Percentiles rank a stretch among this genome's conserved stretches.
Evolutionary conservation across 2,329 filamentous ascomycete genomes (phyloP).

Genomic region (Phialophora macrospora): DNA sequence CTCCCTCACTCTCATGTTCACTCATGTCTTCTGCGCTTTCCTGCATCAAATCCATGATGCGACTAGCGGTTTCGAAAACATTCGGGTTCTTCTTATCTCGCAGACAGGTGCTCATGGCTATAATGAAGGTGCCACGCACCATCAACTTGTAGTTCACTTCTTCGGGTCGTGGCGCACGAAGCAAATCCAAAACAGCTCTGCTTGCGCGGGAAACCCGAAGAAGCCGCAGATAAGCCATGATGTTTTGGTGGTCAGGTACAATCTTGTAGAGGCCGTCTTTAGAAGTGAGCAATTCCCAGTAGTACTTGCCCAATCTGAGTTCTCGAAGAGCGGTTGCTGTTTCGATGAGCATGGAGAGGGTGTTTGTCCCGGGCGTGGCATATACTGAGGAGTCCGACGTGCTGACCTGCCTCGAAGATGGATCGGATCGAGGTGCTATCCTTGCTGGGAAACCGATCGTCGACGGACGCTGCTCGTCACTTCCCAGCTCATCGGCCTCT

Average conservation of each 20-base stretch:
- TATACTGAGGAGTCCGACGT: constrained; percentile 41
- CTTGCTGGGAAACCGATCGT: background rate
- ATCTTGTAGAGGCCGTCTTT: constrained; percentile 58
- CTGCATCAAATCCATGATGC: constrained; percentile 69
- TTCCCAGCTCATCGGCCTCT: background rate
- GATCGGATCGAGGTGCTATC: background rate
- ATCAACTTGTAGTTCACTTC: constrained; percentile 51
- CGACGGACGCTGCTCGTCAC: constrained; percentile 10
- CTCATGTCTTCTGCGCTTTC: constrained; percentile 26
- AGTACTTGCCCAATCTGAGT: constrained; percentile 68
- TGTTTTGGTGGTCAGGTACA: constrained; percentile 73
- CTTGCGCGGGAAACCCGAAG: constrained; percentile 71
- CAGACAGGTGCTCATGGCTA: constrained; percentile 74
- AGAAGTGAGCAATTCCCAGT: constrained; percentile 75
- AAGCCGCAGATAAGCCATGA: constrained; percentile 69
- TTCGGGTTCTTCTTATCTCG: constrained; percentile 78
- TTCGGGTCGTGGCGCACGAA: constrained; percentile 57
- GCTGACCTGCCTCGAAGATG: background rate
- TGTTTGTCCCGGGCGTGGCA: constrained; percentile 57
- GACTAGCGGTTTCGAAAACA: constrained; percentile 67
- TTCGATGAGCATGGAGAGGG: constrained; percentile 71
- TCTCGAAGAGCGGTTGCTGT: constrained; percentile 66
- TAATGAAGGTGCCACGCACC: constrained; percentile 64
- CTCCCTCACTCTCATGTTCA: background rate
- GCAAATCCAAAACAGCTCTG: constrained; percentile 61